phyloP scores from a whole-genome alignment of 495 filamentous ascomycete genomes.

The Aspergillus carlsbadensis region DNA sequence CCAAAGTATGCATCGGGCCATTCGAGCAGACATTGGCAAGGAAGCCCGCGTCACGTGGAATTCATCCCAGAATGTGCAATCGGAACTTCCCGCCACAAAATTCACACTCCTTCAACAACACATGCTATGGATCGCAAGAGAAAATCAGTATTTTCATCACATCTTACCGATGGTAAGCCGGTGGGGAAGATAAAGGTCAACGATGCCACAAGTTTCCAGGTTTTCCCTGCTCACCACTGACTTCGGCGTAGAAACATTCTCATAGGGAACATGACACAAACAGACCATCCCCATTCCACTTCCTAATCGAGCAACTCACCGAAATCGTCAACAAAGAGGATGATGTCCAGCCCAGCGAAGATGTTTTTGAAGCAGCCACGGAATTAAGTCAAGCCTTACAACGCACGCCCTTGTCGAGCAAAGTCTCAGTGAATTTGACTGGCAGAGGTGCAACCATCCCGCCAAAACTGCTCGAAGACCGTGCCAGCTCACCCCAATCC shows the following conservation, averaged over 20 bases:
- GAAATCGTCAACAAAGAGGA: background rate
- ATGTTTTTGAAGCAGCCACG: slow-evolving; percentile 24
- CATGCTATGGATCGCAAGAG: slow-evolving; percentile 27
- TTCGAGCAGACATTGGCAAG: too few relatives aligned
- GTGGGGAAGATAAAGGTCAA: slow-evolving; percentile 13
- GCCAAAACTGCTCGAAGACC: background rate
- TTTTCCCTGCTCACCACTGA: background rate
- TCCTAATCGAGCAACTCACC: background rate
- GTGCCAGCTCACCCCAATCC: background rate
- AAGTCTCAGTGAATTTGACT: background rate
- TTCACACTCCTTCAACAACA: background rate
- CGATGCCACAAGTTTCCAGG: background rate
- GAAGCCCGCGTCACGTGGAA: too few relatives aligned
- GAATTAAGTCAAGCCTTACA: slow-evolving; percentile 23
- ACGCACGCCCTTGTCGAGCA: background rate
- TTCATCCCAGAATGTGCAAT: too few relatives aligned
- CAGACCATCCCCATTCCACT: background rate
- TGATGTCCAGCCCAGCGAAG: slow-evolving; percentile 13
- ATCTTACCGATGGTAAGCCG: background rate
- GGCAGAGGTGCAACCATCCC: background rate
- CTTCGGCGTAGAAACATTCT: background rate
- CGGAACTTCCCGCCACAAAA: too few relatives aligned
- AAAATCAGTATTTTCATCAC: slow-evolving; percentile 14
- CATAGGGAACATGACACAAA: background rate
- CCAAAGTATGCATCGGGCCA: too few relatives aligned